Conservation (phyloP, 1,284 basidiomycete genomes). For the Microbotryum silenes-acaulis region DNA sequence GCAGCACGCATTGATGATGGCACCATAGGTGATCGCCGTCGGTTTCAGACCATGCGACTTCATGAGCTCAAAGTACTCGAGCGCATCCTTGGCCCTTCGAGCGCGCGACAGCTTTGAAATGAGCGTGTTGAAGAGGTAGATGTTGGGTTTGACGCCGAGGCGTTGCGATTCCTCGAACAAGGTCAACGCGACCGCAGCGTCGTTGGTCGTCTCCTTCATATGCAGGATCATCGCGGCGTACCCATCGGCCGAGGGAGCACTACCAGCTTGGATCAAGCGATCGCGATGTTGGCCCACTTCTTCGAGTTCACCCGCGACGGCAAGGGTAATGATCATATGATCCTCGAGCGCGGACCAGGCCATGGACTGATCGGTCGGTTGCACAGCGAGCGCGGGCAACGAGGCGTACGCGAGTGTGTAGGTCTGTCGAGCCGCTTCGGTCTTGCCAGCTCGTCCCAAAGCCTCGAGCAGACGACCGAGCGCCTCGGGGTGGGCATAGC, state of each 20-base stretch:
- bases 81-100: slow-evolving; percentile 76
- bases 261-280: slow-evolving; percentile 68
- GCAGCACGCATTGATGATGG: slow-evolving; percentile 78
- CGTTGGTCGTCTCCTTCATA: slow-evolving; percentile 87
- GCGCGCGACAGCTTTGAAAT: slow-evolving; percentile 90
- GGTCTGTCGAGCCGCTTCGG: slow-evolving; percentile 56
- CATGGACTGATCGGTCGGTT: slow-evolving; percentile 40
- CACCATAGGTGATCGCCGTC: slow-evolving; percentile 87
- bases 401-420: slow-evolving; percentile 65
- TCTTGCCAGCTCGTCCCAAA: slow-evolving; percentile 57
- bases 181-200: slow-evolving; percentile 72
- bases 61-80: slow-evolving; percentile 79
- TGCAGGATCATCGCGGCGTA: slow-evolving; percentile 82
- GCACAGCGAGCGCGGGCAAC: slow-evolving; percentile 40
- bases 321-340: slow-evolving; percentile 74
- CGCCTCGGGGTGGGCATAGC: slow-evolving; percentile 51
- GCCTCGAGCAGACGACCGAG: slow-evolving; percentile 59
- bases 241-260: slow-evolving; percentile 74
- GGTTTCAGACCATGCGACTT: slow-evolving; percentile 53
- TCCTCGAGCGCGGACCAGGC: slow-evolving; percentile 77
- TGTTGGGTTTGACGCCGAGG: slow-evolving; percentile 63
- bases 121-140: slow-evolving; percentile 89
- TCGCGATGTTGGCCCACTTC: slow-evolving; percentile 69
- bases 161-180: slow-evolving; percentile 72
- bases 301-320: slow-evolving; percentile 69